These are phyloP conservation scores for Coniochaeta sp. DNA, from an alignment of 2,329 filamentous ascomycete species.

Conservation along the genomic window DNA sequence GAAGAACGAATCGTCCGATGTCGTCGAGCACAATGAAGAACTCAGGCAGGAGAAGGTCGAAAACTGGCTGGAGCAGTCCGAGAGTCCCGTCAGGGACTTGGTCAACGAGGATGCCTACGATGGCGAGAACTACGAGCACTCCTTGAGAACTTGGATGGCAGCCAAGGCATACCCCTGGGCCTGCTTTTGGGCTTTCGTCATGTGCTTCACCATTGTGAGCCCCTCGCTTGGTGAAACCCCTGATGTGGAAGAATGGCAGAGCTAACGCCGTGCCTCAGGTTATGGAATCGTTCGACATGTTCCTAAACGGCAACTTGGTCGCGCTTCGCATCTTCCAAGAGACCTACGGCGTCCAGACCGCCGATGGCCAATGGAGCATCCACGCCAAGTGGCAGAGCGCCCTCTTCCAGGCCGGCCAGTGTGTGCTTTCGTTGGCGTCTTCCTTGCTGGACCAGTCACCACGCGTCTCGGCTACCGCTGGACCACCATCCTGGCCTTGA, in stretches of 20 bases:
- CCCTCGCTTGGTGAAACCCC: no score
- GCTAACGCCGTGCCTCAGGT: conserved; percentile 24
- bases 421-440: conserved; percentile 54
- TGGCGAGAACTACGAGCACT: conserved; percentile 37
- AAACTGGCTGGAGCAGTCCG: no score
- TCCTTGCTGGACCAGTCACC: conserved; percentile 52
- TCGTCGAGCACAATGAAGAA: no score
- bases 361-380: not conserved
- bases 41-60: no score
- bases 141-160: conserved; percentile 30
- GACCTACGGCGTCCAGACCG: conserved; percentile 22
- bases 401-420: conserved; percentile 45
- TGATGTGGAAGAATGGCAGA: no score
- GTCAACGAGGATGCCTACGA: no score
- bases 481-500: conserved; percentile 47
- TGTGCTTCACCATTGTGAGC: conserved; percentile 44
- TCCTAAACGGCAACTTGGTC: conserved; percentile 39
- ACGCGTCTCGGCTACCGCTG: conserved; percentile 52
- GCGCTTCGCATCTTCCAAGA: conserved; percentile 30
- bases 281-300: conserved; percentile 44
- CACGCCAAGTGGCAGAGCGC: conserved; percentile 49
- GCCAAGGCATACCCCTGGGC: conserved; percentile 34
- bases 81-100: no score
- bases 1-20: no score
- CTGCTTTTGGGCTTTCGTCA: conserved; percentile 38